phyloP scores from a whole-genome alignment of 495 filamentous ascomycete species.

The Penicillium steckii region DNA sequence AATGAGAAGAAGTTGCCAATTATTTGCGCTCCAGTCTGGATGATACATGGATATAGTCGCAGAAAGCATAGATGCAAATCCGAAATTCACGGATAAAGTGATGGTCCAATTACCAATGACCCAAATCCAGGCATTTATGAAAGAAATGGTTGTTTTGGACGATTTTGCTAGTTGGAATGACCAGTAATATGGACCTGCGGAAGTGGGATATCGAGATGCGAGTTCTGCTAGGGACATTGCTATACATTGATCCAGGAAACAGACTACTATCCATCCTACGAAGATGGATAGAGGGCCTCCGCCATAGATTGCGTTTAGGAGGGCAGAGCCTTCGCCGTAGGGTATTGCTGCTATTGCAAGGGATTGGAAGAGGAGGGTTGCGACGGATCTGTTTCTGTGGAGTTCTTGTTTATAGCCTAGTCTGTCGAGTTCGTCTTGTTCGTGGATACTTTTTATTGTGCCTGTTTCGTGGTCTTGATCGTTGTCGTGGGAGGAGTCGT shows the following conservation, averaged over 20 bases:
- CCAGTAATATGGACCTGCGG: slow-evolving; percentile 53
- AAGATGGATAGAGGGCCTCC: slow-evolving; percentile 43
- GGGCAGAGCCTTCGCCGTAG: slow-evolving; percentile 45
- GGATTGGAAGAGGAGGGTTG: slow-evolving; percentile 37
- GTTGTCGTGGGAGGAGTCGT: slow-evolving; percentile 10
- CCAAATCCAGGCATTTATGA: slow-evolving; percentile 67
- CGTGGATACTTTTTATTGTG: slow-evolving; percentile 10
- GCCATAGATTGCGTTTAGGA: slow-evolving; percentile 44
- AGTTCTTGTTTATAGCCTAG: slow-evolving; percentile 41
- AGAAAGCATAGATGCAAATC: slow-evolving; percentile 58
- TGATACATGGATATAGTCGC: slow-evolving; percentile 57
- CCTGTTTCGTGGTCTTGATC: slow-evolving; percentile 15
- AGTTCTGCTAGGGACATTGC: slow-evolving; percentile 47
- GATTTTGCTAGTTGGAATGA: slow-evolving; percentile 37
- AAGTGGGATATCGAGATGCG: slow-evolving; percentile 49
- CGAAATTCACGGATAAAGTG: slow-evolving; percentile 67
- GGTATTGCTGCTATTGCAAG: slow-evolving; percentile 46
- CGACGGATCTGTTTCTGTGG: slow-evolving; percentile 35
- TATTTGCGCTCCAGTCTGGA: slow-evolving; percentile 50
- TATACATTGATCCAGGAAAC: slow-evolving; percentile 37
- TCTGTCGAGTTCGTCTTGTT: slow-evolving; percentile 27
- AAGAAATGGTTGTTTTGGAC: slow-evolving; percentile 48
- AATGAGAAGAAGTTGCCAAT: slow-evolving; percentile 59
- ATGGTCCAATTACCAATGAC: slow-evolving; percentile 70
- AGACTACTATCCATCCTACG: slow-evolving; percentile 42